Base-by-base conservation (phyloP, 2,329 filamentous ascomycete species). In the Tolypocladium endophyticum region DNA sequence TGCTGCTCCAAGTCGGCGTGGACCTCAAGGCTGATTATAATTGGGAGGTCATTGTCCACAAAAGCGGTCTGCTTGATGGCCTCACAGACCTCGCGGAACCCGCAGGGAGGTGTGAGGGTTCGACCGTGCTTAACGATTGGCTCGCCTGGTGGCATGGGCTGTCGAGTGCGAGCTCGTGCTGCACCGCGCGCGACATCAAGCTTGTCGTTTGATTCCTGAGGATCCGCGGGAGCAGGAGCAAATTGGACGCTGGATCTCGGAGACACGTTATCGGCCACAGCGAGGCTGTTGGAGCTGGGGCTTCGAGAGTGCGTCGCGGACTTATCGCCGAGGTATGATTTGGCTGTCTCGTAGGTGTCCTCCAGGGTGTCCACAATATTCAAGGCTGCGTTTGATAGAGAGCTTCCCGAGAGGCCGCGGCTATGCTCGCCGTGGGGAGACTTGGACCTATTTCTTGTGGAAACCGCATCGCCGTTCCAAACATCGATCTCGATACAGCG, bases 401-500 rank as follows among this genome's bases (percentile, higher is more conserved):
- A 79, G 59, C 74, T 76, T 25, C 73, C 76, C 1, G 81, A 82
- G 9, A 80, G 65, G 52, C 76, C 76, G 39, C 77, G 76, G 59
- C 73, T 74, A 63, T 84, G 81, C 8, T 76, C 73, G 12, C 67
- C 67, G 60, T 72, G 73, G 20, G 74, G 71, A 0, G 76, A 74
- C 55, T 72, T 77, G 35, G 74, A 72, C 28, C 69, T 63, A 45
- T 61, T 65, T 6, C 70, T 71, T 6, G 70, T 71, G 4, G 73
- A 69, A 52, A 71, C 72, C 23, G 77, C 71, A 62, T 82, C 77
- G 16, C 91, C 90, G 72, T 97, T 90, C 89, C 92, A 96, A 3
- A 97, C 91, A 69, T 97, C 93, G 59, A 97, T 94, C 72, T 97
- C 92, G 55, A 97, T 91, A 69, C 92, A 97, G 62, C 92, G 86